phyloP scores from a whole-genome alignment of 2,329 filamentous ascomycete genomes.

The Talaromyces sp. region DNA sequence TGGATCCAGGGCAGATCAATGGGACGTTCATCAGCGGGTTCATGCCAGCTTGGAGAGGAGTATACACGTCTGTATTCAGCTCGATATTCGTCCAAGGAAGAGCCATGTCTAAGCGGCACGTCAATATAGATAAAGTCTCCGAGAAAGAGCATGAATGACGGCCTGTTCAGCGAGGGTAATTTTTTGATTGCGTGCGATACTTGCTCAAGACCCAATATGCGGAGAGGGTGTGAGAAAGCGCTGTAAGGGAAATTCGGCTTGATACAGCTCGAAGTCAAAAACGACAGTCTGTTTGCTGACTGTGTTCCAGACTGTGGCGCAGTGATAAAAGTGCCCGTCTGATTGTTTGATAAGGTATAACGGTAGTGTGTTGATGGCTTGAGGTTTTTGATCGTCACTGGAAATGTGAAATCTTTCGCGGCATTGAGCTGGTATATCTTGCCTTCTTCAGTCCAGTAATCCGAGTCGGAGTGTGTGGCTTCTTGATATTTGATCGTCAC shows the following conservation, averaged over 20 bases:
- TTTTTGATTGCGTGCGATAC: conserved; percentile 69
- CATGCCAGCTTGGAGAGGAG: conserved; percentile 81
- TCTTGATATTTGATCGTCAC: conserved; percentile 64
- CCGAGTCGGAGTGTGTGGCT: conserved; percentile 28
- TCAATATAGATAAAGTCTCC: conserved; percentile 58
- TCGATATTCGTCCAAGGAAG: conserved; percentile 70
- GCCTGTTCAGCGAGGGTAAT: conserved; percentile 55
- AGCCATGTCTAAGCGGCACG: conserved; percentile 76
- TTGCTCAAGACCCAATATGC: conserved; percentile 74
- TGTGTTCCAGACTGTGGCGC: conserved; percentile 66
- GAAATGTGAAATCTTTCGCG: conserved; percentile 76
- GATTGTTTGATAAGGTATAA: conserved; percentile 82
- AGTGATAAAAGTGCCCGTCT: conserved; percentile 75
- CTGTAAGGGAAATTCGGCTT: conserved; percentile 88
- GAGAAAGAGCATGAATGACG: conserved; percentile 59
- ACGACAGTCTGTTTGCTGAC: conserved; percentile 72
- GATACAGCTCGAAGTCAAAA: conserved; percentile 89
- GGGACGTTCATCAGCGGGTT: conserved; percentile 62
- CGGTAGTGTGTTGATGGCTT: conserved; percentile 72
- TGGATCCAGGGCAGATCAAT: conserved; percentile 85
- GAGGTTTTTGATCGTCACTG: conserved; percentile 64
- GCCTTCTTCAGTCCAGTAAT: conserved; percentile 63
- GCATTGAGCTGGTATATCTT: conserved; percentile 64
- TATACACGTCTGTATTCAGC: conserved; percentile 96
- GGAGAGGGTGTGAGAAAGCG: conserved; percentile 74